Conservation (phyloP, 164 flowering plant genomes). For the Aristolochia californica region DNA sequence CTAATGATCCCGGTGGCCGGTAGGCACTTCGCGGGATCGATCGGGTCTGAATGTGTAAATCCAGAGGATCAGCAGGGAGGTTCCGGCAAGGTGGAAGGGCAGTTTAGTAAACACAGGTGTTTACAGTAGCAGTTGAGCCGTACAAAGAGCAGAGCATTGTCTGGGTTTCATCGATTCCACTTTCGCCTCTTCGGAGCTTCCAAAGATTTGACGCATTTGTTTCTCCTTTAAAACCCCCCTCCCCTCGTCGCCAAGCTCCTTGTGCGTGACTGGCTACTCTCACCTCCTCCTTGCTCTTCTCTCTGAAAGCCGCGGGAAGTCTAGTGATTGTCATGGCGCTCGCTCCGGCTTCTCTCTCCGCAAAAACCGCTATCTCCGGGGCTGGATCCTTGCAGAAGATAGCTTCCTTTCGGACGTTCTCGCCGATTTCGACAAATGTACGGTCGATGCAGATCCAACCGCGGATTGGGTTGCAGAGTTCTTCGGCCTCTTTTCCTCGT, state of each 20-base stretch:
- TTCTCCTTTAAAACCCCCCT: background rate
- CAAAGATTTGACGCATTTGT: too few species aligned
- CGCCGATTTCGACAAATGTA: constrained; percentile 2
- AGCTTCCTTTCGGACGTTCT: too few species aligned
- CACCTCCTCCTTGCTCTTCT: background rate
- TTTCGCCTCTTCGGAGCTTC: constrained; percentile 7
- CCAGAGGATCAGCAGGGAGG: too few species aligned
- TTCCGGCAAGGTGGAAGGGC: too few species aligned
- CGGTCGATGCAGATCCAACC: constrained; percentile 4
- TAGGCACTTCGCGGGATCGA: too few species aligned
- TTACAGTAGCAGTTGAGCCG: too few species aligned
- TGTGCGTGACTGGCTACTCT: background rate
- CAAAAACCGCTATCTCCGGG: constrained; percentile 1
- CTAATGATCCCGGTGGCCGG: too few species aligned
- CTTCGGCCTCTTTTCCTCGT: background rate
- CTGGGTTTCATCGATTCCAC: background rate
- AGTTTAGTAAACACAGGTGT: too few species aligned
- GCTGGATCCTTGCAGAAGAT: background rate
- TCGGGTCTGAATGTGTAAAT: too few species aligned
- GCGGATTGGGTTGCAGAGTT: constrained; percentile 6
- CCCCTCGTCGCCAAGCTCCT: background rate
- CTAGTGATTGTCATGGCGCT: constrained; percentile 4
- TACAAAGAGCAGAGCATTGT: too few species aligned
- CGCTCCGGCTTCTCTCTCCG: constrained; percentile 1
- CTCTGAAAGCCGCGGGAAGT: background rate